A percentile compares a stretch with the other conserved stretches of the same genome.
Evolutionary conservation across 352 stramenopile genomes (phyloP).

Genomic region (Pythium periplocum): DNA sequence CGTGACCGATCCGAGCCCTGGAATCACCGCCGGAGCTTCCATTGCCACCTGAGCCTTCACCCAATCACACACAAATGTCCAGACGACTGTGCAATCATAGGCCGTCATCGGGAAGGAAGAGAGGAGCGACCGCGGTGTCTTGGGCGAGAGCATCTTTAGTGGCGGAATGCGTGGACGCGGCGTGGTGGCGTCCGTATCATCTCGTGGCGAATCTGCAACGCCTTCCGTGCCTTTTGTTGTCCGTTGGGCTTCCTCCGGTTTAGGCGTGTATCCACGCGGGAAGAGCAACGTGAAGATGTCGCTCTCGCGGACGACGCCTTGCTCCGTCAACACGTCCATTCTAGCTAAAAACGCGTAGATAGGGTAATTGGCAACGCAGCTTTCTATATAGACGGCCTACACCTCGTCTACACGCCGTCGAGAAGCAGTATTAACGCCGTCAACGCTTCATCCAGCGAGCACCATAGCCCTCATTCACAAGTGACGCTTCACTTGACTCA

Average conservation of each 20-base stretch:
- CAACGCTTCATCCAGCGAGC: too few species aligned
- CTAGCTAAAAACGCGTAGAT: not conserved
- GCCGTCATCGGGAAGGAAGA: conserved; percentile 41
- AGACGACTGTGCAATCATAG: conserved; percentile 42
- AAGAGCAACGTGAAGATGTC: conserved; percentile 40
- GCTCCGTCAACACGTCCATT: conserved; percentile 17
- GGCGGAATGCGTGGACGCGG: conserved; percentile 6
- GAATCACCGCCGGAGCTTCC: conserved; percentile 62
- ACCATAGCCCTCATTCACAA: too few species aligned
- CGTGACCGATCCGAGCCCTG: conserved; percentile 60
- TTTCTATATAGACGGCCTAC: too few species aligned
- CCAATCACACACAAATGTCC: conserved; percentile 71
- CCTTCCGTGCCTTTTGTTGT: not conserved
- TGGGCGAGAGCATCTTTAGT: conserved; percentile 19
- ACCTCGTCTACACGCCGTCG: too few species aligned
- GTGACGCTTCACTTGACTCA: too few species aligned
- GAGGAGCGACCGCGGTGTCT: conserved; percentile 52
- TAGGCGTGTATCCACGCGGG: conserved; percentile 12
- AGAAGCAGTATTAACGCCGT: too few species aligned
- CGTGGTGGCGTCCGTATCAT: too few species aligned
- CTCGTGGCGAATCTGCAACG: too few species aligned
- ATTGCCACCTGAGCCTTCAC: conserved; percentile 69
- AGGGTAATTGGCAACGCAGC: too few species aligned
- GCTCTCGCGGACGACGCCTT: conserved; percentile 34
- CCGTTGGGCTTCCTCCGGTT: not conserved